Evolutionary conservation across 2,329 filamentous ascomycete species (phyloP).

Genomic region (Microdochium paspali): DNA sequence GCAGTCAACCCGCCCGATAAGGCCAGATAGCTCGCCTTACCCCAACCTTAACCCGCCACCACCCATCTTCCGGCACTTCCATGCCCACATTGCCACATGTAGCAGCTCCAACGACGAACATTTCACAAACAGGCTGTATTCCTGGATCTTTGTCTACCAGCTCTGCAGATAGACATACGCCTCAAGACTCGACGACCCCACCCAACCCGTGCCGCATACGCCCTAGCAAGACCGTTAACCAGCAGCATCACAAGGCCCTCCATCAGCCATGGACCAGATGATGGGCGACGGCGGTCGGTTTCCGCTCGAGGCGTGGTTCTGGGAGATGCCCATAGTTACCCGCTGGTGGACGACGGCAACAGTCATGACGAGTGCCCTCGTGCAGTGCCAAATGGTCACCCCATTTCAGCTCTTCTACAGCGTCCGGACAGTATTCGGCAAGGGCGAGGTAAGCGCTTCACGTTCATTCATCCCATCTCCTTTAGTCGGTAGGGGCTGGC

Average conservation of each 20-base stretch:
- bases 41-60: background rate
- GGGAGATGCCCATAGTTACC: conserved; percentile 95
- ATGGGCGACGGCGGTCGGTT: conserved; percentile 50
- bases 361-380: conserved; percentile 74
- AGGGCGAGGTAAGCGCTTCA: conserved; percentile 63
- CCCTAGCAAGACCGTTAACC: background rate
- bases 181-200: too few relatives aligned
- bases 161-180: too few relatives aligned
- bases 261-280: conserved; percentile 42
- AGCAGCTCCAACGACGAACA: background rate
- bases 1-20: background rate
- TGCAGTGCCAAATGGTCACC: conserved; percentile 87
- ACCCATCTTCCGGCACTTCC: background rate
- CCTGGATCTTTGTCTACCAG: too few relatives aligned
- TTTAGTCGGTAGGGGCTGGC: conserved; percentile 1
- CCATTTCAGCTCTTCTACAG: conserved; percentile 97
- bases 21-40: background rate
- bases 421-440: conserved; percentile 81
- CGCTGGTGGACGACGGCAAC: conserved; percentile 95
- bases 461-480: background rate
- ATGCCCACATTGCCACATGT: background rate
- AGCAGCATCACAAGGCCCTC: background rate
- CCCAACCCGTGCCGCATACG: background rate
- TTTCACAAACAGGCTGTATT: background rate
- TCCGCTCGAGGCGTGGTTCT: conserved; percentile 95